Evolutionary conservation across 2,329 filamentous ascomycete species (phyloP), one percentile per base, ranked within the genome.

Genomic region (Penicillium griseofulvum): DNA sequence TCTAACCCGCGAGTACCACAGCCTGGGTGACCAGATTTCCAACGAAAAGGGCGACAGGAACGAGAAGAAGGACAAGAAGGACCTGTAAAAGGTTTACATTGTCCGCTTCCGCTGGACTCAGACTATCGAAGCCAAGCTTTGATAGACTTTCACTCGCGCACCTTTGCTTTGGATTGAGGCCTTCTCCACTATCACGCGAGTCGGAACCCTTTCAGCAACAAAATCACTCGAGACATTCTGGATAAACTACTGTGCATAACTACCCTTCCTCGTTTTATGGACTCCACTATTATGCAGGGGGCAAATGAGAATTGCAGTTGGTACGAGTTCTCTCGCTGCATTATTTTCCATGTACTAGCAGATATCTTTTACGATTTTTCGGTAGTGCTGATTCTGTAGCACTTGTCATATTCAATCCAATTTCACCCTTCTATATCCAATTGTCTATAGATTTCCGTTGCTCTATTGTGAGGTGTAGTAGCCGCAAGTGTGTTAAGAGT

Each of bases 1-100:
- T 49, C 82, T 97, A 57, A 86, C 86, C 74, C 84, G 86, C 71
- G 92, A 95, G 80, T 97, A 97, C 77, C 85, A 90, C 72, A 85
- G 87, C 64, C 81, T 97, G 67, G 87, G 90, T 61, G 92, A 97
- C 71, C 86, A 94, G 80, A 88, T 92, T 65, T 82, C 86, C 56
- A 81, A 83, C 12, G 58, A 63, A 50, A 73, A 72, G 59, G 61
- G 68, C 11, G 76, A 80, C 55, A 69, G 70, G 50, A 76, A 72
- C 36, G 76, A 79, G 52, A 84, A 83, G 77, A 84, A 84, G 75
- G 77, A 79, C 64, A 85, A 83, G 78, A 85, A 84, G 75, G 78
- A 80, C 64, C 72, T 78, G 67, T 85, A 76, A 75, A 62, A 54
- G 16, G 17, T 22, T 48, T 26, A 6, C 14, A 39, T 48, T n/a